Evolutionary conservation across 192 early-diverging fungal genomes (phyloP), one percentile per base, ranked within the genome.

Genomic region (Gonapodya sp.): DNA sequence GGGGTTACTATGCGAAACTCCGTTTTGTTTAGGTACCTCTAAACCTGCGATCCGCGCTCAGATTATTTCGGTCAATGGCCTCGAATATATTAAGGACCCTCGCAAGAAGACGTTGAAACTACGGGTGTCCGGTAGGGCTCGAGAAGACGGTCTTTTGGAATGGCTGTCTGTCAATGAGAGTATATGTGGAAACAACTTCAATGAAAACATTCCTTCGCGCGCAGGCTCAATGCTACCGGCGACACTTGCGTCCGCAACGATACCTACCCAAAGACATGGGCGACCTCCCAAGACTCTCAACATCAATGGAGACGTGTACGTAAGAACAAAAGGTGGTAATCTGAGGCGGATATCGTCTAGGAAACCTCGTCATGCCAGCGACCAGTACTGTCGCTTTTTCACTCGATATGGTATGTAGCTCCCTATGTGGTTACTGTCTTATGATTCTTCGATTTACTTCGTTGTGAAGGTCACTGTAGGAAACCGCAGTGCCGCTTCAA

Each of bases 401-500:
- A 64, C 46, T 64, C 8, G 46, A 24, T 64, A 16, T 24, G 46
- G 46, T 64, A 24, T 16, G 46, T 64, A n/a, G n/a, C n/a, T n/a
- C n/a, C n/a, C n/a, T n/a, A n/a, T n/a, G n/a, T n/a, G n/a, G n/a
- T n/a, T n/a, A n/a, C n/a, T n/a, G n/a, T n/a, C n/a, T n/a, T n/a
- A n/a, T n/a, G n/a, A n/a, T n/a, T n/a, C n/a, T n/a, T n/a, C n/a
- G n/a, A n/a, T n/a, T n/a, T n/a, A n/a, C n/a, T n/a, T n/a, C n/a
- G n/a, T n/a, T n/a, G n/a, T n/a, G 8, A 16, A 64, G 46, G 46
- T 24, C 46, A 16, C 24, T 64, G 46, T 24, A 64, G 24, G 24
- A 64, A 64, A 24, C 46, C 75, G 0, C 30, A 64, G 1, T 91
- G 89, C 74, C 83, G 85, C 0, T 89, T 88, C 36, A 73, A 85